A percentile compares a stretch with the other conserved stretches of the same genome.
These are phyloP conservation scores for Hyaloscypha bicolor DNA, from an alignment of 495 filamentous ascomycete genomes.

Conservation along the genomic window DNA sequence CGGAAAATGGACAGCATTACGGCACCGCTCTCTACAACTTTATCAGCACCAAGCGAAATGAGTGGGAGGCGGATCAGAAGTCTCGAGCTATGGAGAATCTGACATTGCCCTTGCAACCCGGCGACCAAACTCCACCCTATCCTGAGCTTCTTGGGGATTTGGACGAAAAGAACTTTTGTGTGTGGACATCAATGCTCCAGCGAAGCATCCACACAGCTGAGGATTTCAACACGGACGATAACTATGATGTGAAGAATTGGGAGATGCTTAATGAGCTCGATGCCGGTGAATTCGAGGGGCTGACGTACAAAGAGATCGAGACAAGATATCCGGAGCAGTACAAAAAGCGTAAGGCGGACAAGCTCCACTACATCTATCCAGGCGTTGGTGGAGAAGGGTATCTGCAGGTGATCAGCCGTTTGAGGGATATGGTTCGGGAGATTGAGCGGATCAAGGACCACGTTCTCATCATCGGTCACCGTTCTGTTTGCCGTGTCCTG, in stretches of 20 bases:
- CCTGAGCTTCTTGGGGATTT: slow-evolving; percentile 70
- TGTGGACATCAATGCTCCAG: slow-evolving; percentile 97
- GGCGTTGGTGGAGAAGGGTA: slow-evolving; percentile 96
- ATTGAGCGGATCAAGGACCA: slow-evolving; percentile 97
- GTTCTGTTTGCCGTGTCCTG: slow-evolving; percentile 86
- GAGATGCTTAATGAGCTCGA: slow-evolving; percentile 97
- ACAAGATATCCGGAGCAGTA: slow-evolving; percentile 76
- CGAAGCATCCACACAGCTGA: slow-evolving; percentile 82
- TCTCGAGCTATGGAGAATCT: slow-evolving; percentile 65
- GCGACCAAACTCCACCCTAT: slow-evolving; percentile 92
- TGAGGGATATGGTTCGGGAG: slow-evolving; percentile 94
- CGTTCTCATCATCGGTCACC: slow-evolving; percentile 85
- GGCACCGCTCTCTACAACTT: slow-evolving; percentile 74
- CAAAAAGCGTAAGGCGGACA: slow-evolving; percentile 70
- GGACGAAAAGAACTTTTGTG: slow-evolving; percentile 86
- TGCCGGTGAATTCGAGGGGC: slow-evolving; percentile 86
- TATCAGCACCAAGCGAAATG: slow-evolving; percentile 69
- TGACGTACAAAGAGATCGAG: slow-evolving; percentile 91
- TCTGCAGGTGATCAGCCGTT: slow-evolving; percentile 92
- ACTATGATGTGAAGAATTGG: slow-evolving; percentile 97
- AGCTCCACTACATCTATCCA: slow-evolving; percentile 92
- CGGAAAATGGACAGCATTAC: slow-evolving; percentile 71
- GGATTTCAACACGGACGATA: slow-evolving; percentile 88
- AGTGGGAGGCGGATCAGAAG: slow-evolving; percentile 78
- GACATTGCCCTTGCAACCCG: slow-evolving; percentile 79